These are phyloP conservation scores for Truncatella angustata DNA, from an alignment of 2,329 filamentous ascomycete species.

Conservation along the genomic window DNA sequence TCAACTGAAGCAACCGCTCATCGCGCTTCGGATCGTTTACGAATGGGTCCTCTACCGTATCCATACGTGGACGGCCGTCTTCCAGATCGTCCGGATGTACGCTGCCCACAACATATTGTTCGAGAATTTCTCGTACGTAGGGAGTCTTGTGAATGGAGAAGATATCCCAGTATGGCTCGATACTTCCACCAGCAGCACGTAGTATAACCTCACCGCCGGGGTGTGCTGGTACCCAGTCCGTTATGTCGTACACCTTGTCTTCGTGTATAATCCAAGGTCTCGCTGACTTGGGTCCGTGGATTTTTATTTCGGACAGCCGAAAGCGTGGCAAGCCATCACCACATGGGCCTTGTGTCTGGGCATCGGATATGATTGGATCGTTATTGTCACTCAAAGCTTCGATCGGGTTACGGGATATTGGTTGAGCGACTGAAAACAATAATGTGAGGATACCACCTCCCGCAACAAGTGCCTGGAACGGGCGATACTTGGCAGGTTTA, in stretches of 20 bases:
- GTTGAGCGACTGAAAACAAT: constrained; percentile 23
- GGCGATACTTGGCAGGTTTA: constrained; percentile 13
- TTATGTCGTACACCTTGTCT: constrained; percentile 68
- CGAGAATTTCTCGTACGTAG: constrained; percentile 63
- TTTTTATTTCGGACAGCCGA: constrained; percentile 48
- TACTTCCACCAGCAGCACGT: constrained; percentile 60
- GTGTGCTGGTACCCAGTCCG: constrained; percentile 64
- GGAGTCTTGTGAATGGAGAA: constrained; percentile 67
- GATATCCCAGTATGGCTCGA: constrained; percentile 70
- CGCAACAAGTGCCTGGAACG: constrained; percentile 23
- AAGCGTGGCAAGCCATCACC: constrained; percentile 45
- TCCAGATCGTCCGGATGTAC: constrained; percentile 58
- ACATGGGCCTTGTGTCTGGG: constrained; percentile 14
- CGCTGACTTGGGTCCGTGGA: constrained; percentile 50
- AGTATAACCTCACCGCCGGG: constrained; percentile 69
- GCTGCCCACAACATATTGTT: constrained; percentile 62
- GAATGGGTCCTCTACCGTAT: constrained; percentile 59
- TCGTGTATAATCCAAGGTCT: constrained; percentile 63
- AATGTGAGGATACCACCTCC: constrained; percentile 25
- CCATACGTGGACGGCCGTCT: constrained; percentile 51
- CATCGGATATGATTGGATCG: too few relatives aligned
- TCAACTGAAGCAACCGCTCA: constrained; percentile 36
- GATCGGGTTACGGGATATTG: constrained; percentile 17
- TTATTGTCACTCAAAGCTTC: too few relatives aligned
- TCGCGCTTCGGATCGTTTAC: constrained; percentile 40